These are phyloP conservation scores for Saccharomycopsis javanensis DNA, from an alignment of 805 yeast species.

Conservation along the genomic window DNA sequence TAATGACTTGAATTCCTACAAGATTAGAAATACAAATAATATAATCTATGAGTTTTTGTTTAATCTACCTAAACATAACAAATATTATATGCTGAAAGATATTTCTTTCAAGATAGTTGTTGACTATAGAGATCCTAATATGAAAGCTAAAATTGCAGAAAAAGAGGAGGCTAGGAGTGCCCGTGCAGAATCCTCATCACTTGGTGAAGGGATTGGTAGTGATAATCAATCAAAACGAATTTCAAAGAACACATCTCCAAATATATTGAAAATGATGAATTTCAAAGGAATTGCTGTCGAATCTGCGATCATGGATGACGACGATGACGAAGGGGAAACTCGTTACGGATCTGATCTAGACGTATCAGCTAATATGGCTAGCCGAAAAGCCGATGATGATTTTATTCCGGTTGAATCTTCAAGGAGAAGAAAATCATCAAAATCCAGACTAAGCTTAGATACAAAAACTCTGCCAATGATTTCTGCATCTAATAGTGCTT, in stretches of 20 bases:
- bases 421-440: slow-evolving; percentile 27
- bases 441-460: slow-evolving; percentile 6
- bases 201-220: background rate
- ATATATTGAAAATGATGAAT: background rate
- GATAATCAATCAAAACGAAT: background rate
- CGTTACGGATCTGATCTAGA: background rate
- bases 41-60: slow-evolving; percentile 29
- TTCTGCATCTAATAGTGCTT: background rate
- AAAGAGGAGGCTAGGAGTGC: background rate
- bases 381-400: slow-evolving; percentile 22
- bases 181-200: background rate
- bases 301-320: background rate
- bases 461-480: background rate
- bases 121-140: background rate
- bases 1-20: background rate
- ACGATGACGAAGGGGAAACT: background rate
- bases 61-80: slow-evolving; percentile 31
- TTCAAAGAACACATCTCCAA: background rate
- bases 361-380: background rate
- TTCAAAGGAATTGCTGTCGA: background rate
- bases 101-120: background rate
- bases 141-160: background rate
- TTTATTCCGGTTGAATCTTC: slow-evolving; percentile 27
- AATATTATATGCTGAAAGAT: slow-evolving; percentile 28
- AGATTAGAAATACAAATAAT: slow-evolving; percentile 18